phyloP scores from a whole-genome alignment of 495 filamentous ascomycete genomes.

The Podospora pseudocomata region DNA sequence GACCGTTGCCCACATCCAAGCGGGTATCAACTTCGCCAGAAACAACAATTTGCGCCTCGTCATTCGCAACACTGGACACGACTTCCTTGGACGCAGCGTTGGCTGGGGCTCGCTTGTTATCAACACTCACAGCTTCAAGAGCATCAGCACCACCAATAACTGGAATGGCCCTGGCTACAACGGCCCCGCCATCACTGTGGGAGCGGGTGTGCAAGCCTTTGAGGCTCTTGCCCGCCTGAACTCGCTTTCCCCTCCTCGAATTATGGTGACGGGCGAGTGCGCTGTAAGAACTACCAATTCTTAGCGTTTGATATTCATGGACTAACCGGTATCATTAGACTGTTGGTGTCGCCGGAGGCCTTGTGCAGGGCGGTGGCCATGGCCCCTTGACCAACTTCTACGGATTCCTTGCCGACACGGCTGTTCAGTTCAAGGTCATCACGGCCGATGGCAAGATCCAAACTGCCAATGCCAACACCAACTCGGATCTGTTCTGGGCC shows the following conservation, averaged over 20 bases:
- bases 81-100: conserved; percentile 54
- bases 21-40: conserved; percentile 52
- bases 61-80: conserved; percentile 64
- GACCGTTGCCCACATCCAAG: conserved; percentile 41
- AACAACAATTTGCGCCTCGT: conserved; percentile 57
- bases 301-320: conserved; percentile 33
- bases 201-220: conserved; percentile 47
- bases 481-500: conserved; percentile 65
- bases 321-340: conserved; percentile 45
- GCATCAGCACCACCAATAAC: conserved; percentile 38
- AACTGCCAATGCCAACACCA: conserved; percentile 46
- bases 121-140: conserved; percentile 62
- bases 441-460: conserved; percentile 51
- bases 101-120: conserved; percentile 58
- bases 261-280: conserved; percentile 48
- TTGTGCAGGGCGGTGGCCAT: conserved; percentile 57
- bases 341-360: conserved; percentile 51
- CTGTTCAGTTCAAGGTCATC: conserved; percentile 55
- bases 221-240: conserved; percentile 43
- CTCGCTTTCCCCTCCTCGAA: conserved; percentile 43
- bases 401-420: conserved; percentile 55
- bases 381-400: conserved; percentile 49
- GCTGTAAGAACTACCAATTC: conserved; percentile 26
- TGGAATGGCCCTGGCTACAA: conserved; percentile 40
- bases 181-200: conserved; percentile 46